Base-by-base conservation (phyloP, 805 yeast species). In the Candida incommunis region DNA sequence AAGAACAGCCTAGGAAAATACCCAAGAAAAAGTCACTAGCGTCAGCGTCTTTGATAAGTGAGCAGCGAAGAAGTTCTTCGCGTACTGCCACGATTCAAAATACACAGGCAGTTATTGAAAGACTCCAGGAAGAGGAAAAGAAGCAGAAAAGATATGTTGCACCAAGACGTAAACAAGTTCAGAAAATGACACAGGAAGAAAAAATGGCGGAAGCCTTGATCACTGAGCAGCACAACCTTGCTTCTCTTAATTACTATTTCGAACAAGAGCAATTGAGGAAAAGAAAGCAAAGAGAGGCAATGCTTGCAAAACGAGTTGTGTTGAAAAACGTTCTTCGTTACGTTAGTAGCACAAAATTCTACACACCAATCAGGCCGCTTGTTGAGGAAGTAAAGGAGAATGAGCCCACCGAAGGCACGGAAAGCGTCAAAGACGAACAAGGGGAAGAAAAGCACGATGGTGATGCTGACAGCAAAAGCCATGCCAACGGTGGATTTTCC, bases 191-290 rank as follows among this genome's bases (percentile, higher is more conserved):
- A 0, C 82, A 82, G 53, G 86, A 76, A 47, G 85, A 82, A 56
- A 66, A 80, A 35, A 61, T 82, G 41, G 80, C 72, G n/a, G 92
- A 86, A 59, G 97, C 98, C 1, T 67, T 78, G 41, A 82, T 80
- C 53, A 92, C 96, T 0, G 98, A 92, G 62, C 71, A 73, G 57
- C 71, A 74, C 40, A 92, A 92, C 60, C 65, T 77, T 2, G 67
- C 75, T 23, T 82, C 96, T 2, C 66, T 92, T 51, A 77, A 82
- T 50, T 69, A 74, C 54, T 92, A 83, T 57, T 76, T 80, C 54
- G 94, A 88, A 54, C 90, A 84, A 57, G 98, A 92, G 59, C 66
- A 81, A 37, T 79, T 76, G 41, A 80, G 85, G 54, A 86, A 85
- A 58, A 79, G 80, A 59, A 74, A 73, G 45, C 90, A 88, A 56